phyloP scores from a whole-genome alignment of 2,329 filamentous ascomycete genomes.

The Hortaea werneckii region DNA sequence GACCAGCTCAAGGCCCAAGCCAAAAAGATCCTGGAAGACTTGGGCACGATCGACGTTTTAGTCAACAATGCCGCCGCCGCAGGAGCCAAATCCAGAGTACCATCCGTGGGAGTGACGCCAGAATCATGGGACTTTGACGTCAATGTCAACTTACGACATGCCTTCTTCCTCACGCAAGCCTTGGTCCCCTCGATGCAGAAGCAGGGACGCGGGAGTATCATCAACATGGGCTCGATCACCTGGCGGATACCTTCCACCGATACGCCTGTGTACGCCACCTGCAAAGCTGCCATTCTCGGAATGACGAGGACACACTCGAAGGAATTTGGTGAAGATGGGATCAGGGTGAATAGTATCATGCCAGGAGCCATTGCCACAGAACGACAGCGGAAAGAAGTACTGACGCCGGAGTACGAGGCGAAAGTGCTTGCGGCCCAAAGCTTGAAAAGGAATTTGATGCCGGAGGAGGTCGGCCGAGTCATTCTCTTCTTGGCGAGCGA shows the following conservation, averaged over 20 bases:
- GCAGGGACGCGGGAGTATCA: slow-evolving; percentile 46
- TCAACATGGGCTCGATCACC: slow-evolving; percentile 40
- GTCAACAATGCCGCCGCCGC: slow-evolving; percentile 52
- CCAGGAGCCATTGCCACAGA: slow-evolving; percentile 23
- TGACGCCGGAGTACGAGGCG: slow-evolving; percentile 20
- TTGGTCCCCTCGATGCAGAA: slow-evolving; percentile 50
- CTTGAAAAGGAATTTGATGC: slow-evolving; percentile 20
- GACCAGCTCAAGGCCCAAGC: slow-evolving; percentile 42
- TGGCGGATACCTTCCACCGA: slow-evolving; percentile 15
- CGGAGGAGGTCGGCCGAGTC: slow-evolving; percentile 21
- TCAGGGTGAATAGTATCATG: slow-evolving; percentile 23
- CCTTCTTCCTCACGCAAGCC: slow-evolving; percentile 51
- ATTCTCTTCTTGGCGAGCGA: slow-evolving; percentile 23
- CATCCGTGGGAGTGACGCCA: slow-evolving; percentile 51
- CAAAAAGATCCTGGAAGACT: slow-evolving; percentile 31
- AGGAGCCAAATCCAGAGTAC: slow-evolving; percentile 49
- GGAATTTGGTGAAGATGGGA: slow-evolving; percentile 18
- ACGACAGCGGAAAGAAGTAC: slow-evolving; percentile 21
- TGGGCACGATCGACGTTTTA: slow-evolving; percentile 46
- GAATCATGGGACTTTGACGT: slow-evolving; percentile 52
- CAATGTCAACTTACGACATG: slow-evolving; percentile 56
- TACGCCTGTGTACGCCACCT: slow-evolving; percentile 17
- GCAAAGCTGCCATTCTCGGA: slow-evolving; percentile 20
- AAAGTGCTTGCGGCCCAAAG: slow-evolving; percentile 21
- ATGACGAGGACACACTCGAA: slow-evolving; percentile 20